Percentiles rank a stretch among this genome's conserved stretches.
phyloP scores from a whole-genome alignment of 2,329 filamentous ascomycete genomes.

The Arthrobotrys sinensis region DNA sequence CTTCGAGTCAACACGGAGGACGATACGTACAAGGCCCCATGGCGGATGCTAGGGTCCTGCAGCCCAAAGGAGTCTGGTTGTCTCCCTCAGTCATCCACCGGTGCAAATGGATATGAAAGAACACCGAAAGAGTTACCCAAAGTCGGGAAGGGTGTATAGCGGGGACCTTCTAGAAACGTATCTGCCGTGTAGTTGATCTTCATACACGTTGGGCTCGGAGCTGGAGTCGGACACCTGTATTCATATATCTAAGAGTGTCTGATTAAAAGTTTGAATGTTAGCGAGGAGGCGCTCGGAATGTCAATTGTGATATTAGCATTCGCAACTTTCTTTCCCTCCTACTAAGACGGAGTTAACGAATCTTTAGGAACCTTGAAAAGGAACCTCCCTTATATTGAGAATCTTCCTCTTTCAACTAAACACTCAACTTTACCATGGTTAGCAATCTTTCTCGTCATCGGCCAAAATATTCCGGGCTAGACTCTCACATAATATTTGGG shows the following conservation, averaged over 20 bases:
- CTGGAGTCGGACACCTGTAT: background rate
- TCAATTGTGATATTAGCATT: background rate
- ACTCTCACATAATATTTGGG: background rate
- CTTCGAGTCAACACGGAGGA: background rate
- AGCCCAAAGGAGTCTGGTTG: no score
- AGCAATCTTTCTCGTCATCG: background rate
- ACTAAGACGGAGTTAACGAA: background rate
- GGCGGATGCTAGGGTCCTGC: background rate
- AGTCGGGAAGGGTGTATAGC: background rate
- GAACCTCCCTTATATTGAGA: no score
- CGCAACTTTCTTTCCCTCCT: background rate
- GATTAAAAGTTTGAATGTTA: constrained; percentile 7
- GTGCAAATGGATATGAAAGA: background rate
- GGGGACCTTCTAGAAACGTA: no score
- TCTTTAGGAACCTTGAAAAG: no score
- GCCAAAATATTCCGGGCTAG: background rate
- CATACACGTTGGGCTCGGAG: background rate
- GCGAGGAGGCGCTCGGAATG: background rate
- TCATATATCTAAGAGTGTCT: background rate
- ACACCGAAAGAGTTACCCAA: background rate
- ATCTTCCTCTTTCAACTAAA: background rate
- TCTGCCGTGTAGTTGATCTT: no score
- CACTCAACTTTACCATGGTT: background rate
- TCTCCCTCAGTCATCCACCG: no score
- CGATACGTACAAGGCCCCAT: no score